Base-by-base conservation (phyloP, 495 filamentous ascomycete species). In the Neurospora sublineolata region DNA sequence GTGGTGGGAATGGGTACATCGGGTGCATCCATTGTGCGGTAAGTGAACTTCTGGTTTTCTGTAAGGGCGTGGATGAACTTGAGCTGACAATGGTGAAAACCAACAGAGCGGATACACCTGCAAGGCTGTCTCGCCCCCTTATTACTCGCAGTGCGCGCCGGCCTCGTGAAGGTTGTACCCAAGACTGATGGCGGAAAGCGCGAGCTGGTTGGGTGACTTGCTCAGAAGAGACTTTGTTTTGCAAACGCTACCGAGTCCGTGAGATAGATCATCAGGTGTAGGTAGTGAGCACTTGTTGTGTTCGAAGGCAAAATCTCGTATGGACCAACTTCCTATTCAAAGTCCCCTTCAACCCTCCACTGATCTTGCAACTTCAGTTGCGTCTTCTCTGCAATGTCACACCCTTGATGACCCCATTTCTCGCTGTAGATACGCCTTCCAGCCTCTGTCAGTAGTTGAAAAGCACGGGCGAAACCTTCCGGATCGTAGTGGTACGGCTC, bases 401-500 rank as follows among this genome's bases (percentile, higher is more conserved):
- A 89, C 37, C 83, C 80, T 5, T 80, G 75, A 68, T 87, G 83
- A 20, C 87, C 88, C 87, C 88, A 90, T 73, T 90, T 89, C 69
- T 83, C 80, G 3, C 79, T 80, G 70, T 82, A 89, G 0, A 90
- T 79, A 9, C 79, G 78, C 69, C 82, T 77, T 1, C 87, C 88
- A 33, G 83, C 79, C 46, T 88, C 83, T 18, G 86, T 89, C 69
- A 84, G 80, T 73, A 88, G 81, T 11, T 79, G 73, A 27, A 88
- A 78, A n/a, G 82, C 86, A 39, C 80, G 80, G 16, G 86, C 83
- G 70, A 89, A 85, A 2, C 87, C 88, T 11, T 75, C 81, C 0
- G 83, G 74, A 69, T 87, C 82, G 69, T 88, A 81, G 75, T 89
- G 88, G 67, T 84, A 91, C 6, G 86, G 86, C 75, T 91, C 89